These are phyloP conservation scores for Aspergillus caelatus DNA, from an alignment of 2,329 filamentous ascomycete species.

Conservation along the genomic window DNA sequence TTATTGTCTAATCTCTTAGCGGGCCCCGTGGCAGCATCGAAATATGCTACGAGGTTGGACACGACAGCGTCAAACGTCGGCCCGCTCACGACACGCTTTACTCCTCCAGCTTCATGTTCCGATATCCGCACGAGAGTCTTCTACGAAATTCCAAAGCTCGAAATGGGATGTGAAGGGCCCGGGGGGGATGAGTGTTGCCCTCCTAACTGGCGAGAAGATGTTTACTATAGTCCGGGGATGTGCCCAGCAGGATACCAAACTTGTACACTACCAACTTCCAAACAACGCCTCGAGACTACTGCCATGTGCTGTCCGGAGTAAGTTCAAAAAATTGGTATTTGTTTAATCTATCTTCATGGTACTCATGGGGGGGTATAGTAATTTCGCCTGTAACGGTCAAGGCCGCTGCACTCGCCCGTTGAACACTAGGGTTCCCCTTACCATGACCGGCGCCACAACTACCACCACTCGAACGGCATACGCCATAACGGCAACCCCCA, in stretches of 20 bases:
- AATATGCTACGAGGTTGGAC: conserved; percentile 1
- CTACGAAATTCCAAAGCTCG: conserved; percentile 3
- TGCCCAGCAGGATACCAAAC: conserved; percentile 18
- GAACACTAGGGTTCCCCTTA: conserved; percentile 12
- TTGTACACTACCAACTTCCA: conserved; percentile 16
- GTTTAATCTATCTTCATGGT: background rate
- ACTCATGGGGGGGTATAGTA: background rate
- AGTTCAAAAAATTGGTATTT: background rate
- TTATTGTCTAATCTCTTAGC: background rate
- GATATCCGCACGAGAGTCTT: background rate
- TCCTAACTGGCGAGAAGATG: conserved; percentile 8
- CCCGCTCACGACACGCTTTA: conserved; percentile 16
- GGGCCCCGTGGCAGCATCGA: background rate
- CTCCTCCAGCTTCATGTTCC: conserved; percentile 15
- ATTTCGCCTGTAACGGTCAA: background rate
- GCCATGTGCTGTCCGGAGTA: conserved; percentile 19
- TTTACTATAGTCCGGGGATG: conserved; percentile 20
- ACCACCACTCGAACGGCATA: conserved; percentile 9
- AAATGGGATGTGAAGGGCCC: conserved; percentile 13
- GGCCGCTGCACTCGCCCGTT: background rate
- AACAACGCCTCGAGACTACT: conserved; percentile 17
- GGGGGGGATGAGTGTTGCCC: conserved; percentile 17
- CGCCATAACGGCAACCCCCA: conserved; percentile 14
- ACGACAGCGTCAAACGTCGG: conserved; percentile 10
- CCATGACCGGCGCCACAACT: conserved; percentile 8